Base-by-base conservation (phyloP, 495 filamentous ascomycete species). In the Aspergillus sparsus region DNA sequence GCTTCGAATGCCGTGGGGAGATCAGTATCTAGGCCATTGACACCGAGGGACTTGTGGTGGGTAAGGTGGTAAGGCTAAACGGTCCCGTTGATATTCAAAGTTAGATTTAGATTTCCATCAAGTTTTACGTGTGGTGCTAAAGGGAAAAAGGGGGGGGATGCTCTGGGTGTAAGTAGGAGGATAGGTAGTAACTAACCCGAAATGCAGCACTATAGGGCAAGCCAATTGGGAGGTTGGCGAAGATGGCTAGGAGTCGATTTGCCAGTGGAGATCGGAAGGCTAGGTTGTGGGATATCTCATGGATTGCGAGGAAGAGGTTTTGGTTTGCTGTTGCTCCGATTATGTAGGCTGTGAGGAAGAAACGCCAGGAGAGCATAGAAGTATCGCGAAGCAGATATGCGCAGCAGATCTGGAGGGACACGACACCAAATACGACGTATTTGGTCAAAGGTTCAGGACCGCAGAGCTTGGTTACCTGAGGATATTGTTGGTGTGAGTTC, bases 241-340 rank as follows among this genome's bases (percentile, higher is more conserved):
- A 84, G 55, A 98, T 87, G 44, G 95, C 94, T 62, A 97, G 78
- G 33, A 96, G 66, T 6, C 95, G 78, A 72, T 99, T 99, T 44
- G 85, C 87, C 41, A 87, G 66, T n/a, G 92, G 84, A 8, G 87
- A 92, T 42, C 85, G 82, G 84, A 97, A 98, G 13, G 94, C 95
- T 41, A 99, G 83, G 64, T 98, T 99, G 77, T 99, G 95, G 18
- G 91, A 94, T 72, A 99, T 98, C 76, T 99, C 95, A 75, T 99
- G 95, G 68, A 99, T 99, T 49, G 95, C 92, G 9, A 99, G 85
- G 81, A 99, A 99, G 33, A 97, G 83, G 74, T 99, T 99, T 80
- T 98, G 95, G 82, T 98, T 99, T 41, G 92, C 85, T 0, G 95
- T 99, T 7, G 94, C 95, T 58, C 95, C 95, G 62, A 99, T 83